Evolutionary conservation across 495 filamentous ascomycete species (phyloP).

Genomic region (Penicillium salamii): DNA sequence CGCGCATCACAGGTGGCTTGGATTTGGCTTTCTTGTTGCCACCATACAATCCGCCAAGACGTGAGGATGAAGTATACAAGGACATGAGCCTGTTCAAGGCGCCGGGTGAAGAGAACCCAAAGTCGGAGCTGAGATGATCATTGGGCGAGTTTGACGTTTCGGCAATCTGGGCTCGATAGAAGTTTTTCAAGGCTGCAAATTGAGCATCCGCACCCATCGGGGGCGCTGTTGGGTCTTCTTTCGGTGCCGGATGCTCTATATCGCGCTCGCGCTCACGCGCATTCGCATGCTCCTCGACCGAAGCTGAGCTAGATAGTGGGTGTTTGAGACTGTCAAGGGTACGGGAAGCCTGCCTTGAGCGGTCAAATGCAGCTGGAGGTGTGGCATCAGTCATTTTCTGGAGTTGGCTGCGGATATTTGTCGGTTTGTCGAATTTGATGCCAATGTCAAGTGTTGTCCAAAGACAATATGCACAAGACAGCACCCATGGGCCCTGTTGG

Average conservation of each 20-base stretch:
- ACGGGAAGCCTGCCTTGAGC: constrained; percentile 32
- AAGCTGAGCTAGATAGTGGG: constrained; percentile 36
- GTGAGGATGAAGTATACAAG: constrained; percentile 67
- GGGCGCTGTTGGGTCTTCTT: constrained; percentile 16
- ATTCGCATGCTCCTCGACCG: constrained; percentile 31
- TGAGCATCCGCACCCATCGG: constrained; percentile 36
- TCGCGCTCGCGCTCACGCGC: constrained; percentile 7
- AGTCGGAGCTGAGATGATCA: constrained; percentile 45
- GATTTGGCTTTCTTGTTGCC: constrained; percentile 64
- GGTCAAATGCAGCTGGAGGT: constrained; percentile 15
- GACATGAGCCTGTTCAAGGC: constrained; percentile 87
- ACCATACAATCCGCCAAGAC: constrained; percentile 41
- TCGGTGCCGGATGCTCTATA: constrained; percentile 10
- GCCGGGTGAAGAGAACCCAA: constrained; percentile 72
- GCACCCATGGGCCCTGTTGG: constrained; percentile 66
- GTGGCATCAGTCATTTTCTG: constrained; percentile 40
- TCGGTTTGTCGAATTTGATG: constrained; percentile 84
- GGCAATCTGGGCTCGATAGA: constrained; percentile 70
- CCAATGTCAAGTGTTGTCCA: constrained; percentile 90
- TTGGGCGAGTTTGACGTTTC: constrained; percentile 53
- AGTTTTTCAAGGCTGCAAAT: constrained; percentile 59
- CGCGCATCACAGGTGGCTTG: constrained; percentile 70
- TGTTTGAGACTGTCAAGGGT: constrained; percentile 40
- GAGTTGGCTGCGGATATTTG: constrained; percentile 80
- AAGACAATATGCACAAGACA: constrained; percentile 83